A percentile compares a stretch with the other conserved stretches of the same genome.
phyloP scores from a whole-genome alignment of 2,329 filamentous ascomycete genomes.

The Phyllosticta citrichinensis region DNA sequence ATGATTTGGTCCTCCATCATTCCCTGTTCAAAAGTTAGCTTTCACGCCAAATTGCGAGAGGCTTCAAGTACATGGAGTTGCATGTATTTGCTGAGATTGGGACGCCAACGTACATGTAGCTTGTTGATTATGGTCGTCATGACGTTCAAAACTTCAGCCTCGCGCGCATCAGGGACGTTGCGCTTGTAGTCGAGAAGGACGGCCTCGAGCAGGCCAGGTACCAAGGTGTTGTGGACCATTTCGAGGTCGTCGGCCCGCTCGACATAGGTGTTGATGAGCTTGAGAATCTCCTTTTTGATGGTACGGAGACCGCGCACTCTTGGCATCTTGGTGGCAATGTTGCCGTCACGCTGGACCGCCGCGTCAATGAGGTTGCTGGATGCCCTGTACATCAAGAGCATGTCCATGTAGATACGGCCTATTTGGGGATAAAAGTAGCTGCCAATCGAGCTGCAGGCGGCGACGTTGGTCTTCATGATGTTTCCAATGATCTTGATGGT shows the following conservation, averaged over 20 bases:
- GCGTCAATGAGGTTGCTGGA: constrained; percentile 96
- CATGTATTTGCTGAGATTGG: constrained; percentile 42
- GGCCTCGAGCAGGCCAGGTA: constrained; percentile 89
- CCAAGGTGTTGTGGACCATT: constrained; percentile 86
- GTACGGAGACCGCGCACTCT: constrained; percentile 90
- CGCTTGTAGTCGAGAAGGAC: constrained; percentile 94
- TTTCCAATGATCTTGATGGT: constrained; percentile 98
- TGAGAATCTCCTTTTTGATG: constrained; percentile 98
- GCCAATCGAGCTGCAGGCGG: constrained; percentile 93
- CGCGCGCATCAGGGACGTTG: constrained; percentile 89
- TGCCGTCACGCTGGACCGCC: constrained; percentile 71
- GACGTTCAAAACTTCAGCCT: constrained; percentile 91
- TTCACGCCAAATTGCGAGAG: not conserved
- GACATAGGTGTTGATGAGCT: constrained; percentile 95
- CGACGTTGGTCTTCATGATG: constrained; percentile 99
- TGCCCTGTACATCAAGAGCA: constrained; percentile 97
- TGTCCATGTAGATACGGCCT: constrained; percentile 92
- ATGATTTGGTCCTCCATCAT: constrained; percentile 98
- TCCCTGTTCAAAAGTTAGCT: constrained; percentile 40
- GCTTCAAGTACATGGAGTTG: constrained; percentile 13
- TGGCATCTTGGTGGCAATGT: constrained; percentile 89
- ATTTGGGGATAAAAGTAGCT: constrained; percentile 98
- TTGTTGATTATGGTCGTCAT: constrained; percentile 98
- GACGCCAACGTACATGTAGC: constrained; percentile 71
- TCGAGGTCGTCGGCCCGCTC: constrained; percentile 95